Conservation (phyloP, 352 stramenopile species). For the Pythium diclinum region DNA sequence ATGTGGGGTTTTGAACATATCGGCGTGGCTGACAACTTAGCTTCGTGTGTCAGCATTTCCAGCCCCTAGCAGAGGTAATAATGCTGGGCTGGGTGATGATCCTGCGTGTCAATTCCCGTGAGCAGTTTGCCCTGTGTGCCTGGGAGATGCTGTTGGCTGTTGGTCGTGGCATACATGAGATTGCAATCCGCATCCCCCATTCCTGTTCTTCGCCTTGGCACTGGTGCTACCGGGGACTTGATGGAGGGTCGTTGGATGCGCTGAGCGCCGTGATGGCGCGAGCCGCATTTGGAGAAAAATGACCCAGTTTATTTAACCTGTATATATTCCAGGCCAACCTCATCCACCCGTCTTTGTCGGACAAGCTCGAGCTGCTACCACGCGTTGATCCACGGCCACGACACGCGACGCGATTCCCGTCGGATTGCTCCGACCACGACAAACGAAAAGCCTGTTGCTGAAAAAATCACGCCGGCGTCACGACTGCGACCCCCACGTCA, state of each 20-base stretch:
- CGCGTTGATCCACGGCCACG: neutral
- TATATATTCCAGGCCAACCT: slow-evolving; percentile 32
- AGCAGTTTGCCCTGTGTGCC: no score
- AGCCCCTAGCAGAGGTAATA: no score
- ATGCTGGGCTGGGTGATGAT: no score
- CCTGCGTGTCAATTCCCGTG: no score
- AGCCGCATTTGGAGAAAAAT: slow-evolving; percentile 26
- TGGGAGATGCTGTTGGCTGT: no score
- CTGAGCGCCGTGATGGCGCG: neutral
- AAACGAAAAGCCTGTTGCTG: neutral
- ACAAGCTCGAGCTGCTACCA: slow-evolving; percentile 7
- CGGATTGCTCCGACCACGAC: slow-evolving; percentile 4
- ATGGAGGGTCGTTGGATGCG: neutral
- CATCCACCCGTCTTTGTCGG: slow-evolving; percentile 19
- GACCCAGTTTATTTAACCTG: slow-evolving; percentile 33
- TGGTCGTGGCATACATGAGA: neutral
- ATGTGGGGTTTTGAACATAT: neutral
- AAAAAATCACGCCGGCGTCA: slow-evolving; percentile 3
- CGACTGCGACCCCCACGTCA: neutral
- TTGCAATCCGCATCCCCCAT: neutral
- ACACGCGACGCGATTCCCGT: neutral
- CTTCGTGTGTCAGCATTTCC: no score
- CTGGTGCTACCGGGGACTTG: neutral
- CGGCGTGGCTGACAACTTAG: no score
- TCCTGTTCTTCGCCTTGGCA: neutral